phyloP scores from a whole-genome alignment of 2,329 filamentous ascomycete species.

The Aspergillus sp. region DNA sequence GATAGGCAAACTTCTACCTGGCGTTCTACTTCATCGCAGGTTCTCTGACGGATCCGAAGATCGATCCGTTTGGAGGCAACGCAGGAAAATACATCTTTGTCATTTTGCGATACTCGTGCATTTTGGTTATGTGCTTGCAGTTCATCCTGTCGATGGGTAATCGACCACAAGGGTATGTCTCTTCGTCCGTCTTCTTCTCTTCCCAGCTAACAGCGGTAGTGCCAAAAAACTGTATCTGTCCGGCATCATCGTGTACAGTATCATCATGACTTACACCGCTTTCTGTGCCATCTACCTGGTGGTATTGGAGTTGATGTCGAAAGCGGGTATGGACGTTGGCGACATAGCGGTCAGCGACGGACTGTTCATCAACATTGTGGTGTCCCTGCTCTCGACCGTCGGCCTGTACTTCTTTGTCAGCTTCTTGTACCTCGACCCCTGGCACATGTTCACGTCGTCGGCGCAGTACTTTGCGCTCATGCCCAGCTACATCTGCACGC shows the following conservation, averaged over 20 bases:
- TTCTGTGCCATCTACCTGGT: slow-evolving; percentile 90
- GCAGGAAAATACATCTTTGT: slow-evolving; percentile 84
- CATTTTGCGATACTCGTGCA: slow-evolving; percentile 78
- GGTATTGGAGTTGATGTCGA: slow-evolving; percentile 68
- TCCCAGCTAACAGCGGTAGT: slow-evolving; percentile 24
- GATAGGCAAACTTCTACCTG: slow-evolving; percentile 88
- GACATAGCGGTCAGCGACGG: slow-evolving; percentile 71
- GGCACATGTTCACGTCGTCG: slow-evolving; percentile 96
- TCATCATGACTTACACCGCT: slow-evolving; percentile 95
- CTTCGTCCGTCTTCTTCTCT: background rate
- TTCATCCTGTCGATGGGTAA: slow-evolving; percentile 97
- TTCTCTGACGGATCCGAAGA: slow-evolving; percentile 71
- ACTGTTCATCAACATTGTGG: slow-evolving; percentile 90
- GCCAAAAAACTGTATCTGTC: slow-evolving; percentile 85
- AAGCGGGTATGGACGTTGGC: slow-evolving; percentile 38
- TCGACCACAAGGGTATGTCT: slow-evolving; percentile 75
- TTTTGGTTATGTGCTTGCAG: slow-evolving; percentile 87
- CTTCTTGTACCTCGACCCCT: slow-evolving; percentile 94
- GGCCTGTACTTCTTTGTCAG: slow-evolving; percentile 96
- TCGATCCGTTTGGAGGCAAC: slow-evolving; percentile 90
- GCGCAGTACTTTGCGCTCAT: slow-evolving; percentile 90
- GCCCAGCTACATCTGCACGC: slow-evolving; percentile 90
- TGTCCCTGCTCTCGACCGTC: slow-evolving; percentile 83
- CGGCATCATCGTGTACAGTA: slow-evolving; percentile 82
- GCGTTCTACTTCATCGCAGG: slow-evolving; percentile 98